Evolutionary conservation across 1,284 basidiomycete genomes (phyloP).

Genomic region (Wallemia ichthyophaga): DNA sequence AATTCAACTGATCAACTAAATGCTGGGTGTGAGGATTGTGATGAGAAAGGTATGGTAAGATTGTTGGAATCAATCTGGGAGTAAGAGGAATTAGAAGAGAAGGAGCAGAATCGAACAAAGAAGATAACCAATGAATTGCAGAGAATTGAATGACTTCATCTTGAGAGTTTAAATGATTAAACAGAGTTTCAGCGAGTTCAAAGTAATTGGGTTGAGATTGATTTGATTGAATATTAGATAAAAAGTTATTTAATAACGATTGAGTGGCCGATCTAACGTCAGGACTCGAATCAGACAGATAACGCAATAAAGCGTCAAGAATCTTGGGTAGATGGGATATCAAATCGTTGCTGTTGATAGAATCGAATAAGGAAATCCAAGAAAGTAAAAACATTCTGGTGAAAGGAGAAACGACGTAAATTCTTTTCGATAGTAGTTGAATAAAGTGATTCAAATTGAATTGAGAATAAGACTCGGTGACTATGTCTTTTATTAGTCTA

Average conservation of each 20-base stretch:
- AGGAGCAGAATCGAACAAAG: constrained; percentile 60
- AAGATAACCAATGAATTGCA: constrained; percentile 67
- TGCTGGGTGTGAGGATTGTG: constrained; percentile 63
- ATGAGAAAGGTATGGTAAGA: constrained; percentile 79
- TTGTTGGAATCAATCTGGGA: constrained; percentile 63
- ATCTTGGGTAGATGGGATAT: constrained; percentile 84
- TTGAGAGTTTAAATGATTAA: constrained; percentile 58
- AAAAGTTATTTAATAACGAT: constrained; percentile 63
- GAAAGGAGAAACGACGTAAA: constrained; percentile 83
- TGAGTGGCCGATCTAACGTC: constrained; percentile 82
- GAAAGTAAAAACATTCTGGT: constrained; percentile 84
- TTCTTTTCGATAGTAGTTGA: constrained; percentile 67
- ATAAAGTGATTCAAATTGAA: constrained; percentile 89
- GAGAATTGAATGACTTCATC: constrained; percentile 73
- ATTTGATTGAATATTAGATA: background rate
- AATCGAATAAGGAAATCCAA: constrained; percentile 88
- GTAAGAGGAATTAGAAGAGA: constrained; percentile 86
- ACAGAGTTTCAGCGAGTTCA: constrained; percentile 73
- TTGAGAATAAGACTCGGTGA: constrained; percentile 81
- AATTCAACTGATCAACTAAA: constrained; percentile 62
- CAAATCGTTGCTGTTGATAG: constrained; percentile 82
- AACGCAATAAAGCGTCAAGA: constrained; percentile 62
- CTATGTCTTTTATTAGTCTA: constrained; percentile 84
- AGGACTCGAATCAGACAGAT: constrained; percentile 75
- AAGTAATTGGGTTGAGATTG: constrained; percentile 31